These are phyloP conservation scores for Fonsecaea erecta DNA, from an alignment of 2,329 filamentous ascomycete species.

Conservation along the genomic window DNA sequence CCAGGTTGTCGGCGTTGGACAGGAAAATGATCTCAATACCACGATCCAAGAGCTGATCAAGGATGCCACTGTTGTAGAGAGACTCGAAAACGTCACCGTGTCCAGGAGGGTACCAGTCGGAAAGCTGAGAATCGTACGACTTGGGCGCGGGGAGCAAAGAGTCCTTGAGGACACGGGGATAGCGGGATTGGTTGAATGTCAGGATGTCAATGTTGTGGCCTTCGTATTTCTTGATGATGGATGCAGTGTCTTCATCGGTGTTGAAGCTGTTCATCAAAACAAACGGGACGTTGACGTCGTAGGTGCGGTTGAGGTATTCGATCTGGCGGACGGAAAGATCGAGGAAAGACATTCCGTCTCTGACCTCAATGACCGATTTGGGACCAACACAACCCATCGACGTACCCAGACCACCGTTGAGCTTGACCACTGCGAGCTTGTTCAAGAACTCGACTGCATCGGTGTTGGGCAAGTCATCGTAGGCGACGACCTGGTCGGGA, in stretches of 20 bases:
- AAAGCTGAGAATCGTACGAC: conserved; percentile 80
- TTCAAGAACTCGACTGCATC: conserved; percentile 92
- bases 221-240: conserved; percentile 99
- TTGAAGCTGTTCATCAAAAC: conserved; percentile 99
- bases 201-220: conserved; percentile 99
- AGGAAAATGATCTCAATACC: conserved; percentile 98
- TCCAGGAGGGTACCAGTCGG: conserved; percentile 97
- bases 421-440: conserved; percentile 98
- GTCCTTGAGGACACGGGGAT: conserved; percentile 97
- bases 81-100: conserved; percentile 99
- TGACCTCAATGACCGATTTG: conserved; percentile 99
- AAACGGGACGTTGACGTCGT: conserved; percentile 95
- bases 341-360: conserved; percentile 99
- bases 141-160: conserved; percentile 95
- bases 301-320: conserved; percentile 98
- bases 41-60: conserved; percentile 92
- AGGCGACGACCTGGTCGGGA: conserved; percentile 91
- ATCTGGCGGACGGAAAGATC: conserved; percentile 98
- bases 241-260: conserved; percentile 95
- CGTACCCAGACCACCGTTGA: conserved; percentile 98
- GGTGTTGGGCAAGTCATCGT: conserved; percentile 84
- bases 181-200: conserved; percentile 99
- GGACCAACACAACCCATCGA: conserved; percentile 99
- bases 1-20: conserved; percentile 98
- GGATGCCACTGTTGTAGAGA: conserved; percentile 97